These are phyloP conservation scores for Symmetrospora coprosmae DNA, from an alignment of 768 basidiomycete genomes.

Conservation along the genomic window DNA sequence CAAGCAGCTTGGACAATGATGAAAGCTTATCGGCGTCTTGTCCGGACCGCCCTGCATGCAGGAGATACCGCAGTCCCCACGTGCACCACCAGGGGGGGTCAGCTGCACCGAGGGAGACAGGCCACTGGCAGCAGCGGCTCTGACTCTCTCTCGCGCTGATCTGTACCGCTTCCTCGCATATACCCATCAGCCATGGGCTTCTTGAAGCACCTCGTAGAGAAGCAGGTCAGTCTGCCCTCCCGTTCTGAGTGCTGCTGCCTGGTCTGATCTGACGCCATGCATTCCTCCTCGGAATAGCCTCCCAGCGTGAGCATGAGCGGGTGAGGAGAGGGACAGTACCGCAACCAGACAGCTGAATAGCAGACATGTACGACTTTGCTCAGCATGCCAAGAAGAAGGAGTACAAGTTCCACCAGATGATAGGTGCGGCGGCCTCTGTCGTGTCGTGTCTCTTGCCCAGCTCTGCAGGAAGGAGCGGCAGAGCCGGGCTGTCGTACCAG, in stretches of 20 bases:
- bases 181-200: too few species aligned
- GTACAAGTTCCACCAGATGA: slow-evolving; percentile 9
- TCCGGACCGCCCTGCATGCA: too few species aligned
- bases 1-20: too few species aligned
- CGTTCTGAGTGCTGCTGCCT: neutral
- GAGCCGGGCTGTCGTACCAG: too few species aligned
- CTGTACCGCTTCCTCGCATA: too few species aligned
- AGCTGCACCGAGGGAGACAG: too few species aligned
- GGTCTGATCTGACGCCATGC: neutral
- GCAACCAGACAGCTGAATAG: neutral
- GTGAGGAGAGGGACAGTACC: too few species aligned
- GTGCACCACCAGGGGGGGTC: too few species aligned
- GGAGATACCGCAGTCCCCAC: too few species aligned
- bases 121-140: too few species aligned
- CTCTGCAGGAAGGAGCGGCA: neutral
- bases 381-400: slow-evolving; percentile 21
- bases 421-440: neutral
- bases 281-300: neutral
- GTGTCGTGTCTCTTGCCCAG: neutral
- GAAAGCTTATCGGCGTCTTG: too few species aligned
- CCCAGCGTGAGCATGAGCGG: neutral
- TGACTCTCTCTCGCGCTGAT: too few species aligned
- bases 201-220: neutral
- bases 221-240: neutral
- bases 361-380: neutral